phyloP scores from a whole-genome alignment of 164 flowering plant species.

The Umbilicus rupestris region DNA sequence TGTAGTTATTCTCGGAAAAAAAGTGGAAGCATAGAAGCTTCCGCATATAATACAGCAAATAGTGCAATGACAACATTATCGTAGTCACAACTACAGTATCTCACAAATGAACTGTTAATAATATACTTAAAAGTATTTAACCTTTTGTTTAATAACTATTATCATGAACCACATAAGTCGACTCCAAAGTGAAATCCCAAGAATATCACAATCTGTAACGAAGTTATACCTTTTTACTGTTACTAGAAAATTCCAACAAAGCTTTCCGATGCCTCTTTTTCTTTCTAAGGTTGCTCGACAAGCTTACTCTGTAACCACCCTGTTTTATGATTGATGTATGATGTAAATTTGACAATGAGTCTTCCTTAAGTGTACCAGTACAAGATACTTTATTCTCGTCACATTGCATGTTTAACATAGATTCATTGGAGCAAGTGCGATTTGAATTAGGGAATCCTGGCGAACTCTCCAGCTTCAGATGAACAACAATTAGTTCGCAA shows the following conservation, averaged over 20 bases:
- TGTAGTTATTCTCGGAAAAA: no score
- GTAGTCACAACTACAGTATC: background rate
- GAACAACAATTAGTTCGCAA: background rate
- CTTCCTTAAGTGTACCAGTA: background rate
- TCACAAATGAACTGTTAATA: background rate
- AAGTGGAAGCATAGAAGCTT: background rate
- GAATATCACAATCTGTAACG: background rate
- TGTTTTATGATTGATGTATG: background rate
- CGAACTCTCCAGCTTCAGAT: background rate
- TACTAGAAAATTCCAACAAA: background rate
- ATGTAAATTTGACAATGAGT: background rate
- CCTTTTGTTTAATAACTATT: background rate
- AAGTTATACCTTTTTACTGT: background rate
- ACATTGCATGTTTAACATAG: background rate
- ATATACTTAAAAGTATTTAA: background rate
- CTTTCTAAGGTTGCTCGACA: background rate
- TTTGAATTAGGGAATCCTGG: background rate
- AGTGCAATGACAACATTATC: background rate
- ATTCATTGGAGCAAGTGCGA: background rate
- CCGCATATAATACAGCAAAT: background rate
- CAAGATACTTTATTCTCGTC: background rate
- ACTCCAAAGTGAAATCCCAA: background rate
- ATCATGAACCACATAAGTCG: background rate
- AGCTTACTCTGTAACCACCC: background rate
- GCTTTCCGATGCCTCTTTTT: conserved; percentile 5